Conservation (phyloP, 1,284 basidiomycete genomes). For the Ustilago esculenta region DNA sequence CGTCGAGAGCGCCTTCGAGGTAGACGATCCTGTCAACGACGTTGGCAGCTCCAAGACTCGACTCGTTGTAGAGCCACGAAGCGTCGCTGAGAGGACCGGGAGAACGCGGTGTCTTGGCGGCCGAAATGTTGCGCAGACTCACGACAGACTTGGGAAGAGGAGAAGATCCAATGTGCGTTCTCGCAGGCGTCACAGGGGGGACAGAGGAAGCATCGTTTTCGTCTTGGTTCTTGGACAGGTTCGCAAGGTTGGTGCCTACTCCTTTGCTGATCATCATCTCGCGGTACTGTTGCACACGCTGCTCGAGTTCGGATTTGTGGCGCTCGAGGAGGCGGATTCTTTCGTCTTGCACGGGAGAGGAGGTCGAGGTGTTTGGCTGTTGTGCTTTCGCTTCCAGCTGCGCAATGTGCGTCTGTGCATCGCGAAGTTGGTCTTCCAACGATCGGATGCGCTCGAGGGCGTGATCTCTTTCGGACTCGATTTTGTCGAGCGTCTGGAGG, state of each 20-base stretch:
- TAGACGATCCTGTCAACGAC: slow-evolving; percentile 42
- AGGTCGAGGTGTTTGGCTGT: slow-evolving; percentile 7
- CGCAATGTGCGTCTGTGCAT: slow-evolving; percentile 18
- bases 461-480: slow-evolving; percentile 40
- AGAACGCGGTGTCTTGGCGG: slow-evolving; percentile 42
- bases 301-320: slow-evolving; percentile 40
- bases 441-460: slow-evolving; percentile 26
- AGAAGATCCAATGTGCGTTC: slow-evolving; percentile 15
- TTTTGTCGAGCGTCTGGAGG: slow-evolving; percentile 41
- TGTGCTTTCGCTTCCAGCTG: slow-evolving; percentile 14
- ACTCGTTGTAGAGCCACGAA: slow-evolving; percentile 54
- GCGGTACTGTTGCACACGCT: slow-evolving; percentile 43
- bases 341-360: slow-evolving; percentile 22
- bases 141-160: slow-evolving; percentile 44
- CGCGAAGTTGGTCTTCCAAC: slow-evolving; percentile 23
- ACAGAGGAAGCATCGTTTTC: slow-evolving; percentile 2
- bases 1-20: slow-evolving; percentile 48
- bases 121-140: slow-evolving; percentile 42
- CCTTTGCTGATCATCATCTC: slow-evolving; percentile 49
- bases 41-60: slow-evolving; percentile 46
- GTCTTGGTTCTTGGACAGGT: slow-evolving; percentile 16
- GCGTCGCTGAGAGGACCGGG: slow-evolving; percentile 46
- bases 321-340: slow-evolving; percentile 24
- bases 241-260: slow-evolving; percentile 37
- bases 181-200: slow-evolving; percentile 25